Percentiles rank a stretch among this genome's conserved stretches.
Evolutionary conservation across 345 rosid genomes (phyloP).

Genomic region (Kandelia obovata): DNA sequence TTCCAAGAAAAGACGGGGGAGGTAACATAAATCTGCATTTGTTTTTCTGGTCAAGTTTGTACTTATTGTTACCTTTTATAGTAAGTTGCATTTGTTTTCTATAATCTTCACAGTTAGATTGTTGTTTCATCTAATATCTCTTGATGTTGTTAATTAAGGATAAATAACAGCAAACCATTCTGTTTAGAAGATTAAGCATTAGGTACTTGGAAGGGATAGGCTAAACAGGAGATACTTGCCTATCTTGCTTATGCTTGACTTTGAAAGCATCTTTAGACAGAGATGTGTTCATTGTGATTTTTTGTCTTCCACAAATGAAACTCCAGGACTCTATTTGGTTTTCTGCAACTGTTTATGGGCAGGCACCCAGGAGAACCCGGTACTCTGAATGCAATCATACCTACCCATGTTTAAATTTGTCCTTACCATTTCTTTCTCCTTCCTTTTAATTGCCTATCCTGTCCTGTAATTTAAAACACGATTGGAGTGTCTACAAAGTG

Average conservation of each 20-base stretch:
- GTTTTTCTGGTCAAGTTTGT: not conserved
- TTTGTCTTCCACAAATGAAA: not conserved
- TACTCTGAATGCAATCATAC: not conserved
- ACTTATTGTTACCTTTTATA: not conserved
- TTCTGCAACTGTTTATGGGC: not conserved
- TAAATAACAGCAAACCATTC: not conserved
- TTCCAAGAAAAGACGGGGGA: constrained; percentile 48
- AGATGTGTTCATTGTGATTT: not conserved
- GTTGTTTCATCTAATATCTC: too few species aligned
- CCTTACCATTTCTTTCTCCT: not conserved
- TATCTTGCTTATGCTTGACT: not conserved
- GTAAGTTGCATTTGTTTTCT: not conserved
- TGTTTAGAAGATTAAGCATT: not conserved
- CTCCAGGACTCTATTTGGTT: too few species aligned
- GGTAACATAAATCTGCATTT: constrained; percentile 34
- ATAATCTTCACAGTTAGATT: too few species aligned
- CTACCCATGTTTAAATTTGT: not conserved
- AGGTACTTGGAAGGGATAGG: not conserved
- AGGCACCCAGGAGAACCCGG: not conserved
- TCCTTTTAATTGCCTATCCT: not conserved
- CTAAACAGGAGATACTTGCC: not conserved
- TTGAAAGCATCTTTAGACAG: not conserved
- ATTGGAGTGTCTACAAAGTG: not conserved
- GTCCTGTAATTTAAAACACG: not conserved
- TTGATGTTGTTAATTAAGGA: too few species aligned